Base-by-base conservation (phyloP, 192 early-diverging fungal species). In the Coemansia sp. region DNA sequence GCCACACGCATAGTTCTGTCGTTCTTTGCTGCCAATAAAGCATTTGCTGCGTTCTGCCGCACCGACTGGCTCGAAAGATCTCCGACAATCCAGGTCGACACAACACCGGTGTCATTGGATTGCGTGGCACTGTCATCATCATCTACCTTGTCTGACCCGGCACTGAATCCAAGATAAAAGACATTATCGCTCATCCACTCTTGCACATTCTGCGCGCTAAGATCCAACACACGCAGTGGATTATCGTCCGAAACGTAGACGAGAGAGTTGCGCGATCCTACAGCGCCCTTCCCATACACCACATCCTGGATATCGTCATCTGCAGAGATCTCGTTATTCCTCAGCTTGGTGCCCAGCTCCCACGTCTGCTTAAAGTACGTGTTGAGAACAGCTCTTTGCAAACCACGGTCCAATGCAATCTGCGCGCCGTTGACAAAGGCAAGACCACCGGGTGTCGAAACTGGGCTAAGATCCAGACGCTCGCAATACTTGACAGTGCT, bases 361-460 rank as follows among this genome's bases (percentile, higher is more conserved):
- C 82, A 82, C 0, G 86, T 66, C 73, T 90, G 88, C 32, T 60
- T 58, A 49, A 86, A 81, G 67, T 88, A 89, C 4, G 72, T 70
- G 23, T 60, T 67, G 32, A 89, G 74, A 64, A 90, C 61, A 11
- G 52, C 69, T 75, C 85, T 82, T 63, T 84, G 86, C 84, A 81
- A 91, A 39, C 70, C 85, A n/a, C 88, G 86, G 50, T 74, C 83
- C 67, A 92, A 72, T 12, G 85, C 84, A 64, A 89, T 72, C 65
- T 86, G 87, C 69, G 89, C 91, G 57, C 95, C 95, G 69, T 97
- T 97, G 43, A 92, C 65, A 85, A 94, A 97, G 2, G 88, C 64
- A 7, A 84, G 79, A 9, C 88, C 87, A 0, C 41, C 61, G 11
- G 84, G 81, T 49, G 76, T 48, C 4, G 75, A 56, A 3, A 40